A percentile compares a stretch with the other conserved stretches of the same genome.
phyloP scores from a whole-genome alignment of 345 rosid genomes.

The Orychophragmus violaceus region DNA sequence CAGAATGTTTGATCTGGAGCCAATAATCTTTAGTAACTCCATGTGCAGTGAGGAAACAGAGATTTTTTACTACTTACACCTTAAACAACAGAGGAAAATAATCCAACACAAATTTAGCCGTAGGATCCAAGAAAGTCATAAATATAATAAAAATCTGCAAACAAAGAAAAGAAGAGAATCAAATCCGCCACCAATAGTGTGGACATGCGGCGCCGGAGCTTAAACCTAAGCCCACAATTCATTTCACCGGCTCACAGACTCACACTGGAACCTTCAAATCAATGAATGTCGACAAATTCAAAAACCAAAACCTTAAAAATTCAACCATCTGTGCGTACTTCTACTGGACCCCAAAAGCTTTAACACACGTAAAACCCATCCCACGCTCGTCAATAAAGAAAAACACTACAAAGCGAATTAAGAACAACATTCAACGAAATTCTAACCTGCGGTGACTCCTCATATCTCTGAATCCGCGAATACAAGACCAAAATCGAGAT shows the following conservation, averaged over 20 bases:
- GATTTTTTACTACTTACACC: conserved; percentile 25
- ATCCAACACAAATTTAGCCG: conserved; percentile 9
- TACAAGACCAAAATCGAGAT: background rate
- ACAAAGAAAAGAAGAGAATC: too few relatives aligned
- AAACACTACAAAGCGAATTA: too few relatives aligned
- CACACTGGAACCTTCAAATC: background rate
- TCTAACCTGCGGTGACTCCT: conserved; percentile 20
- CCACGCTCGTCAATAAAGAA: too few relatives aligned
- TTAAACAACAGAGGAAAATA: conserved; percentile 2
- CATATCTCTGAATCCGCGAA: background rate
- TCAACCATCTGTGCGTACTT: background rate
- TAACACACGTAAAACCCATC: too few relatives aligned
- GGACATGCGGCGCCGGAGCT: conserved; percentile 6
- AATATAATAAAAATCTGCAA: too few relatives aligned
- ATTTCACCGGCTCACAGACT: background rate
- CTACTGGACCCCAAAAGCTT: too few relatives aligned
- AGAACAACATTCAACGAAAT: background rate
- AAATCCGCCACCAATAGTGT: too few relatives aligned
- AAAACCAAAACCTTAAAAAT: background rate
- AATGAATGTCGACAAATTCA: background rate
- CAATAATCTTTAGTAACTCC: conserved; percentile 33
- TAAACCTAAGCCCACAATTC: background rate
- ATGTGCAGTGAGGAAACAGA: conserved; percentile 26
- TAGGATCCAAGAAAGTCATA: conserved; percentile 4
- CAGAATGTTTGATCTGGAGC: conserved; percentile 36